Evolutionary conservation across 257 asterid species (phyloP).

Genomic region (Prunella vulgaris): DNA sequence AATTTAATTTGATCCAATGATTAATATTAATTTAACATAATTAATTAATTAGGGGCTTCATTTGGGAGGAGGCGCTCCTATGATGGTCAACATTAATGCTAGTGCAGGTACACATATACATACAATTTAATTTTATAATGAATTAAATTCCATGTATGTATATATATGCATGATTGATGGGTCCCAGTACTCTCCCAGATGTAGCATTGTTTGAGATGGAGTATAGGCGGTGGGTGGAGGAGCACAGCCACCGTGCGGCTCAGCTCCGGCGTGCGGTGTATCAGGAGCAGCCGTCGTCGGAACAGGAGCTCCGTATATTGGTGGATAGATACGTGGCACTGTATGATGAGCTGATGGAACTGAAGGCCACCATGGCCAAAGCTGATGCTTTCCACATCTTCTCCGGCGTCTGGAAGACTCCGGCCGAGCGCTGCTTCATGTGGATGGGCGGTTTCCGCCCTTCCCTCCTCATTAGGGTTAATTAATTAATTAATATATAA

Average conservation of each 20-base stretch:
- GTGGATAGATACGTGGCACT: constrained; percentile 54
- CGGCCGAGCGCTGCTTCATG: constrained; percentile 83
- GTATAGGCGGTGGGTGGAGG: constrained; percentile 79
- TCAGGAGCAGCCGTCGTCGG: constrained; percentile 56
- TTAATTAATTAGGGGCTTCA: constrained; percentile 35
- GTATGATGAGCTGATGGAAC: constrained; percentile 44
- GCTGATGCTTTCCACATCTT: constrained; percentile 65
- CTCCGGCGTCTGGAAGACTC: constrained; percentile 83
- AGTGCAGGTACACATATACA: not conserved
- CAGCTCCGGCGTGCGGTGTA: constrained; percentile 57
- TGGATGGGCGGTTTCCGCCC: constrained; percentile 96
- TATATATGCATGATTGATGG: no score
- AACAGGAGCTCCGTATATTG: constrained; percentile 43
- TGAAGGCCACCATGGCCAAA: constrained; percentile 47
- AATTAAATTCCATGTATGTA: no score
- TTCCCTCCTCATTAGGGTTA: constrained; percentile 66
- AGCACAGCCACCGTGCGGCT: constrained; percentile 52
- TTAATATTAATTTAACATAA: no score
- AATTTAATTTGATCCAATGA: no score
- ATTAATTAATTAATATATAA: no score
- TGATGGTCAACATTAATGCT: not conserved
- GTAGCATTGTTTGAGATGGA: constrained; percentile 61
- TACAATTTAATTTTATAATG: no score
- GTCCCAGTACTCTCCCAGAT: no score
- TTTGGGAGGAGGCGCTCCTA: constrained; percentile 44